Evolutionary conservation across 495 filamentous ascomycete genomes (phyloP), one percentile per base, ranked within the genome.

Genomic region (Viridothelium virens): DNA sequence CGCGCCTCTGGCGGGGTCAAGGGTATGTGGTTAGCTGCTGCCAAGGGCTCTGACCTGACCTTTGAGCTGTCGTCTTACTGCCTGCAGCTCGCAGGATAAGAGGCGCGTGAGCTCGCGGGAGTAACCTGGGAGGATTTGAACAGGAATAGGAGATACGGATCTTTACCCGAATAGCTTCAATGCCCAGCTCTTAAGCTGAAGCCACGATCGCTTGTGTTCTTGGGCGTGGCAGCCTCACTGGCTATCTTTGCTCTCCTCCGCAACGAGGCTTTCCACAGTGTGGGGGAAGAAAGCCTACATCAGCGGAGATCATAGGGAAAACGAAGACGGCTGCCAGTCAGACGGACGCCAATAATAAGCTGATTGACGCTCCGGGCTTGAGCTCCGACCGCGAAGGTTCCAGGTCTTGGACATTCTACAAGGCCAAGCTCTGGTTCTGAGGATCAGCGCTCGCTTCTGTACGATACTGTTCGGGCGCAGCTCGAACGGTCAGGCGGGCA

Each of bases 41-140:
- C 53, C 18, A 33, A 59, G 31, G 14, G 7, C 18, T 33, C 53
- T 59, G 3, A 53, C 53, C 25, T 59, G 31, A 5, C 31, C 31
- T 59, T 34, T 59, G 53, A 14, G 31, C 10, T 33, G 31, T 59
- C 53, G 53, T 59, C 53, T 59, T 59, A 59, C 53, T 18, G n/a
- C 18, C 25, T 59, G 53, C 31, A 59, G 53, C 53, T 36, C 31
- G 14, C 25, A 59, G 53, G 5, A 9, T 31, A 7, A 36, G 53
- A 10, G 7, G 31, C 31, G 25, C 53, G 6, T 5, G 31, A 31
- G 36, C 7, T 34, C 53, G 3, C 7, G 53, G 33, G n/a, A 6
- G 53, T 33, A n/a, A n/a, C 9, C 18, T 53, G 12, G 9, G 48
- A 18, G 48, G n/a, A 11, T 25, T n/a, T 59, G 53, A 18, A 36